Base-by-base conservation (phyloP, 2,329 filamentous ascomycete genomes). In the Lachnellula subtilissima region DNA sequence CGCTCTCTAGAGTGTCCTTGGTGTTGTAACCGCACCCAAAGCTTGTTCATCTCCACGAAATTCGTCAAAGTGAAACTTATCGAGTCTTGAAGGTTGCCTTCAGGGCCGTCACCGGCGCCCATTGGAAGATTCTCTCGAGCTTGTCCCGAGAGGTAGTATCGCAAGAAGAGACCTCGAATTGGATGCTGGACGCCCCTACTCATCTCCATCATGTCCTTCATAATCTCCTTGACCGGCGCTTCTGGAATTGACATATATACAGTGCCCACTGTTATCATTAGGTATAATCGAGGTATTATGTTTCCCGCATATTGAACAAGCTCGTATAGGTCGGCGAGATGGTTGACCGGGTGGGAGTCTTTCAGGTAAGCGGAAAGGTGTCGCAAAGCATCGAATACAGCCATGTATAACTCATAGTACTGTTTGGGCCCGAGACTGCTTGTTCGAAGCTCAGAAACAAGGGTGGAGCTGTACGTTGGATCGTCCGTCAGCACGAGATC, bases 121-220 rank as follows among this genome's bases (percentile, higher is more conserved):
- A 83, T 83, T 0, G 94, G 94, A 51, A 99, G 79, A 70, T 85
- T 85, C 73, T 99, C 94, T 67, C 94, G 83, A 40, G 94, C 93
- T 76, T 99, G 94, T 39, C 94, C 93, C 23, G 91, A 94, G 51
- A 99, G 82, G 71, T 97, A 99, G 75, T 99, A 99, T 70, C 94
- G 86, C 67, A 99, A 76, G 72, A 99, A 99, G 54, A 99, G 79
- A 17, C 94, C 94, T 56, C 94, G 89, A 61, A 97, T 92, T 15
- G 94, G 94, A 73, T 99, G 94, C 70, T 99, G 94, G 22, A 99
- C 92, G 55, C 94, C 94, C 61, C 94, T 84, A 74, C 91, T 97
- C 94, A 99, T 99, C 74, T 99, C 94, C 94, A 99, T 99, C 94
- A 99, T 99, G 73, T 99, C 94, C 76, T 99, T 99, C 94, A 99